Conservation (phyloP, 73 alveolate species). For the Stentor coeruleus region DNA sequence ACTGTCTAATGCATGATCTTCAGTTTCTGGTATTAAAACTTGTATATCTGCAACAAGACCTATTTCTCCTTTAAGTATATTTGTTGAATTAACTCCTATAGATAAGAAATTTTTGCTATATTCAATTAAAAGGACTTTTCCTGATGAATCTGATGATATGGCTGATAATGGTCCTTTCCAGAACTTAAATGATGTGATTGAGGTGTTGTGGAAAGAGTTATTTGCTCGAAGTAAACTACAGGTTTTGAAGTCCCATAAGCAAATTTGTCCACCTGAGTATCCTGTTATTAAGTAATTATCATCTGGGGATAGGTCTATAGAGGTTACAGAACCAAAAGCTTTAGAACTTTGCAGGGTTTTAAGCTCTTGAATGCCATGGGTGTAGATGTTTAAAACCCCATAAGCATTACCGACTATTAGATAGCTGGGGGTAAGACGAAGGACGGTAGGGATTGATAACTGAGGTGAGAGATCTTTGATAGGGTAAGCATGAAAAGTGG, state of each 20-base stretch:
- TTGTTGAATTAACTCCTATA: neutral
- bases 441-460: neutral
- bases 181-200: neutral
- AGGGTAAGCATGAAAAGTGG: neutral
- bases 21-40: neutral
- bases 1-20: neutral
- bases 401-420: neutral
- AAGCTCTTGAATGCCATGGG: neutral
- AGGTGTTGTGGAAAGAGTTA: neutral
- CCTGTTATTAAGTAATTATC: neutral
- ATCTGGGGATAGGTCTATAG: conserved; percentile 16
- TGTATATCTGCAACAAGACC: neutral
- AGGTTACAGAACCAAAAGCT: conserved; percentile 21
- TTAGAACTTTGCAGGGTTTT: neutral
- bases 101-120: neutral
- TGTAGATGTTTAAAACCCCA: neutral
- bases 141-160: conserved; percentile 2
- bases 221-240: neutral
- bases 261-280: conserved; percentile 13
- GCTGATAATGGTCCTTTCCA: neutral
- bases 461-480: conserved; percentile 2
- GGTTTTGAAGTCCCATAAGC: conserved; percentile 13
- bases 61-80: neutral
- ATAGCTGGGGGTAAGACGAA: neutral
- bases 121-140: neutral